Conservation (phyloP, 2,329 filamentous ascomycete genomes). For the Paraphoma sp. region DNA sequence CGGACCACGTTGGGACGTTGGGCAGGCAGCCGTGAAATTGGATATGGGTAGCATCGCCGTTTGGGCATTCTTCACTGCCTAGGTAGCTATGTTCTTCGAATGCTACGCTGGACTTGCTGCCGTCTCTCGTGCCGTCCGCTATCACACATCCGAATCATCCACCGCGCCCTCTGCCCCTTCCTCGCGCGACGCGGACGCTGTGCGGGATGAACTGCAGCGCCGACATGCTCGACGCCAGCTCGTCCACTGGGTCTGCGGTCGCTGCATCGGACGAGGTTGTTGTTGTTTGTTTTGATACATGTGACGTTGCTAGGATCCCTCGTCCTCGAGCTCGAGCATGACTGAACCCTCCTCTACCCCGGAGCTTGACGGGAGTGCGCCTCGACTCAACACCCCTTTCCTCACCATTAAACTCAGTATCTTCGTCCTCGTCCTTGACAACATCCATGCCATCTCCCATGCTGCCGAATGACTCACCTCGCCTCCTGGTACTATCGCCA, state of each 20-base stretch:
- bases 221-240: slow-evolving; percentile 72
- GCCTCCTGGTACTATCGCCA: slow-evolving; percentile 10
- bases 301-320: slow-evolving; percentile 12
- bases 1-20: neutral
- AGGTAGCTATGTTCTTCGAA: neutral
- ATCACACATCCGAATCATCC: neutral
- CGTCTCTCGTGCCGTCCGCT: neutral
- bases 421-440: slow-evolving; percentile 15
- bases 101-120: neutral
- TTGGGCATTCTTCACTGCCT: neutral
- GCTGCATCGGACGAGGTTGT: neutral
- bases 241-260: slow-evolving; percentile 64
- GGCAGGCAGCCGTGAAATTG: neutral
- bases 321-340: slow-evolving; percentile 24
- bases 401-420: slow-evolving; percentile 7
- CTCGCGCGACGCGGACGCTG: slow-evolving; percentile 31
- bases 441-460: slow-evolving; percentile 32
- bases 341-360: slow-evolving; percentile 40
- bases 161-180: slow-evolving; percentile 27
- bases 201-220: slow-evolving; percentile 73
- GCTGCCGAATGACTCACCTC: slow-evolving; percentile 28
- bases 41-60: neutral
- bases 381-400: slow-evolving; percentile 14
- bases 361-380: slow-evolving; percentile 29
- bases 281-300: neutral